phyloP scores from a whole-genome alignment of 371 early-diverging fungal genomes.

The Mortierella sp. region DNA sequence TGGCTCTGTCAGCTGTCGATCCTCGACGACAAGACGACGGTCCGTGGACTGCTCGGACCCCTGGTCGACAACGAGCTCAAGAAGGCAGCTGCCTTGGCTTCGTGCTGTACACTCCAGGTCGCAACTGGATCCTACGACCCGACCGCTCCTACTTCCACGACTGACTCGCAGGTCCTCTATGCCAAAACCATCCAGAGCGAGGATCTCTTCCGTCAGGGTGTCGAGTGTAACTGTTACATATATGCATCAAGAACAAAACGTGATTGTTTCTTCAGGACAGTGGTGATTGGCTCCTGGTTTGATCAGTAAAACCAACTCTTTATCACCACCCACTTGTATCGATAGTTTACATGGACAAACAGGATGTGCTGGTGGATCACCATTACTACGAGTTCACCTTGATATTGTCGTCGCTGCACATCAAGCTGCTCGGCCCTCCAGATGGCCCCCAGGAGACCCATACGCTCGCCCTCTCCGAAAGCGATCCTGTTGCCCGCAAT shows the following conservation, averaged over 20 bases:
- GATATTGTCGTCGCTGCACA: constrained; percentile 30
- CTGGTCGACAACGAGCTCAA: neutral
- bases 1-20: constrained; percentile 38
- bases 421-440: constrained; percentile 31
- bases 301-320: neutral
- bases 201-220: constrained; percentile 29
- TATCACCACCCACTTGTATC: no score
- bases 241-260: neutral
- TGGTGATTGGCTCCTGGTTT: neutral
- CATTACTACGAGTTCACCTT: constrained; percentile 33
- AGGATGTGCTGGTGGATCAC: constrained; percentile 23
- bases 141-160: neutral
- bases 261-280: no score
- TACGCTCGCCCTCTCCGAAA: constrained; percentile 30
- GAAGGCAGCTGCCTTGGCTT: neutral
- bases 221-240: constrained; percentile 26
- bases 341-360: constrained; percentile 22
- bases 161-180: constrained; percentile 6
- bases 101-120: constrained; percentile 35
- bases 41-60: constrained; percentile 20
- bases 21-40: constrained; percentile 27
- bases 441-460: constrained; percentile 28
- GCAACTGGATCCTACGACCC: neutral
- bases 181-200: constrained; percentile 23
- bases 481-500: constrained; percentile 33